phyloP scores from a whole-genome alignment of 768 basidiomycete genomes.

The Paxillus involutus region DNA sequence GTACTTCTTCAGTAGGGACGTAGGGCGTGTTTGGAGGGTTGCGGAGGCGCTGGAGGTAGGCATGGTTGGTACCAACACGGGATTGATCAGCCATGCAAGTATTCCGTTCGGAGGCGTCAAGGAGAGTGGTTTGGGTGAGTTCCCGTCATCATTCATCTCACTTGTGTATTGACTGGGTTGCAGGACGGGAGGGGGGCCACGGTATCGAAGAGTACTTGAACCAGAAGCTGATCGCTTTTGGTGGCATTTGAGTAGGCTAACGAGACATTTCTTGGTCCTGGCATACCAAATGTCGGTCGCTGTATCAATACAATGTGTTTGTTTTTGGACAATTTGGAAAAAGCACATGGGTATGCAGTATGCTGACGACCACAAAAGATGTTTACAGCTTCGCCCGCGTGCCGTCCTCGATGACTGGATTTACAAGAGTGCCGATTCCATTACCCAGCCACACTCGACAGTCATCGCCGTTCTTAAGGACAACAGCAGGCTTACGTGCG shows the following conservation, averaged over 20 bases:
- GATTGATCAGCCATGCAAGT: constrained; percentile 70
- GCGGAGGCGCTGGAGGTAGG: constrained; percentile 94
- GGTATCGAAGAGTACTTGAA: constrained; percentile 91
- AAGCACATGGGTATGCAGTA: background rate
- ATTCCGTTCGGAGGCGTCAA: constrained; percentile 92
- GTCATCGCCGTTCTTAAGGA: constrained; percentile 72
- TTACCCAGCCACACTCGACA: constrained; percentile 66
- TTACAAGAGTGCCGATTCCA: constrained; percentile 80
- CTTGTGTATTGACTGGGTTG: constrained; percentile 1
- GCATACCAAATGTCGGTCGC: background rate
- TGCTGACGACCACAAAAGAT: background rate
- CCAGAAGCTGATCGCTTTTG: constrained; percentile 78
- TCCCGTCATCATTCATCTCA: constrained; percentile 6
- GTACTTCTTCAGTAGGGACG: constrained; percentile 88
- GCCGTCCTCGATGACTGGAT: constrained; percentile 73
- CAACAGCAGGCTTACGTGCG: constrained; percentile 66
- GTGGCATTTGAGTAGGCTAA: constrained; percentile 48
- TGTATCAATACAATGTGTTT: background rate
- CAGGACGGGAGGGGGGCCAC: constrained; percentile 83
- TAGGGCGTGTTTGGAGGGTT: constrained; percentile 90
- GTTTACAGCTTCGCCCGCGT: constrained; percentile 44
- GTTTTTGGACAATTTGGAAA: background rate
- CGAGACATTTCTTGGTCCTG: background rate
- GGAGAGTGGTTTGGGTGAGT: constrained; percentile 74
- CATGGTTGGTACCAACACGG: constrained; percentile 87